Evolutionary conservation across 2,329 filamentous ascomycete species (phyloP).

Genomic region (Fusarium algeriense): DNA sequence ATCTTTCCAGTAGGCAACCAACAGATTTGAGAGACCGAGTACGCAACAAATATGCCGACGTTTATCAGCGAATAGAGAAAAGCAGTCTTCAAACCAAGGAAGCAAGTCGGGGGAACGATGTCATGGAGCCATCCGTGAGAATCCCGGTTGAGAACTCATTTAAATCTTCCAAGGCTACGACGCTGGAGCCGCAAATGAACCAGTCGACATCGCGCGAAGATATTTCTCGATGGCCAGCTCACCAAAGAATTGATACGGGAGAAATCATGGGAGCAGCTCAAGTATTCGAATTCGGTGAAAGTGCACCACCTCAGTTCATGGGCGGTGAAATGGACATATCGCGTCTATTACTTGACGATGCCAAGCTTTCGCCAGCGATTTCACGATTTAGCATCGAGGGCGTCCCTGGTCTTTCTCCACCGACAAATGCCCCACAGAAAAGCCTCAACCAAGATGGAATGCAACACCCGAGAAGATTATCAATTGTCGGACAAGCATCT

Average conservation of each 20-base stretch:
- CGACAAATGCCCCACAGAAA: conserved; percentile 32
- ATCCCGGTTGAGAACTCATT: conserved; percentile 63
- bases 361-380: conserved; percentile 47
- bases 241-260: conserved; percentile 51
- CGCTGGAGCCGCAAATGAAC: conserved; percentile 56
- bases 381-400: conserved; percentile 47
- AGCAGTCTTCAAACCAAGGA: conserved; percentile 62
- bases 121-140: conserved; percentile 65
- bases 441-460: conserved; percentile 30
- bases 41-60: conserved; percentile 72
- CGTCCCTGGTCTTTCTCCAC: conserved; percentile 43
- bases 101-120: conserved; percentile 54
- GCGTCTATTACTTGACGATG: conserved; percentile 69
- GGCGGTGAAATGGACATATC: conserved; percentile 73
- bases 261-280: conserved; percentile 44
- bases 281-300: conserved; percentile 61
- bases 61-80: conserved; percentile 69
- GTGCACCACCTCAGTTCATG: conserved; percentile 54
- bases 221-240: conserved; percentile 57
- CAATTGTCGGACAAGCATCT: not conserved
- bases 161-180: conserved; percentile 53
- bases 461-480: conserved; percentile 25
- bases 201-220: conserved; percentile 62
- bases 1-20: conserved; percentile 69
- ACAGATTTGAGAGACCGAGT: conserved; percentile 74